These are phyloP conservation scores for Sinapis alba DNA, from an alignment of 441 rosid genomes.

Conservation along the genomic window DNA sequence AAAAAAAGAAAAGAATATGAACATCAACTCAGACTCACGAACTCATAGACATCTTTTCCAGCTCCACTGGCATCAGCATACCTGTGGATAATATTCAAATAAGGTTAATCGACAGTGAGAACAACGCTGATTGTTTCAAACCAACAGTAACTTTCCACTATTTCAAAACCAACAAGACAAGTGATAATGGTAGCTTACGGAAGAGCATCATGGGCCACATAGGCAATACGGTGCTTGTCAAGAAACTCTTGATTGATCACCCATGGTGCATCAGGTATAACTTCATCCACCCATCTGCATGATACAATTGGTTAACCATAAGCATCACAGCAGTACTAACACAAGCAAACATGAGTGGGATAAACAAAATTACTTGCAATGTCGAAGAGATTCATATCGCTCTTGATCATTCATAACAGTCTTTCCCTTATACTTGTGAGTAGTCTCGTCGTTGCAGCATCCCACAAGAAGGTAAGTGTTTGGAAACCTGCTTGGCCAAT, in stretches of 20 bases:
- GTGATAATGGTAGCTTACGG: constrained; percentile 53
- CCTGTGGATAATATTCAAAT: constrained; percentile 35
- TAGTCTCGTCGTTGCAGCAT: constrained; percentile 76
- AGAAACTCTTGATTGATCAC: constrained; percentile 69
- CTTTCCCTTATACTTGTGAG: constrained; percentile 72
- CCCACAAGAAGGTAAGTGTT: constrained; percentile 71
- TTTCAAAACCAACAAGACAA: neutral
- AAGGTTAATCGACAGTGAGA: neutral
- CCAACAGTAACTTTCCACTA: neutral
- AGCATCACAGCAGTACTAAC: neutral
- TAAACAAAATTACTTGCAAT: constrained; percentile 60
- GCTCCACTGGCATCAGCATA: constrained; percentile 93
- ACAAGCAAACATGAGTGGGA: neutral
- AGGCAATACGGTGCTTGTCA: constrained; percentile 68
- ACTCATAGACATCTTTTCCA: constrained; percentile 87
- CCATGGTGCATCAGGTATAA: constrained; percentile 85
- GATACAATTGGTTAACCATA: neutral
- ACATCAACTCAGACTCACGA: constrained; percentile 56
- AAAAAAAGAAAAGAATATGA: neutral
- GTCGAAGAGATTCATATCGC: constrained; percentile 83
- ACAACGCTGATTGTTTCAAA: neutral
- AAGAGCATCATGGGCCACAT: constrained; percentile 80
- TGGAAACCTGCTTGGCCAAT: constrained; percentile 58
- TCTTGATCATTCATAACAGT: constrained; percentile 77
- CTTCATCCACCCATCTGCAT: constrained; percentile 83